Evolutionary conservation across 768 basidiomycete species (phyloP).

Genomic region (Amanita inopinata): DNA sequence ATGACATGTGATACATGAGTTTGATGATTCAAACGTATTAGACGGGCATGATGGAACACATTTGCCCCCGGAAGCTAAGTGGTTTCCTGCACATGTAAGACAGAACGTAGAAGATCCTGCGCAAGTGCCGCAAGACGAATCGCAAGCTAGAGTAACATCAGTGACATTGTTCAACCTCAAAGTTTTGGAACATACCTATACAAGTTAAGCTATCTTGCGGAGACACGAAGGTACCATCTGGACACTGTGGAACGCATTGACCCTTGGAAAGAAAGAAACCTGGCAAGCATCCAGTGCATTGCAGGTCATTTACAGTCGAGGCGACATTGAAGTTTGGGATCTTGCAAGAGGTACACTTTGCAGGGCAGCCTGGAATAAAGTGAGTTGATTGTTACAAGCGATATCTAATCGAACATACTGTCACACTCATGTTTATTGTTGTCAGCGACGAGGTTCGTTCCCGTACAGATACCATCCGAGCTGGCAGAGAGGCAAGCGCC

Average conservation of each 20-base stretch:
- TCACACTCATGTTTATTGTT: conserved; percentile 75
- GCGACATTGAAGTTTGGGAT: conserved; percentile 60
- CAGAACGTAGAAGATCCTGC: conserved; percentile 61
- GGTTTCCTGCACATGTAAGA: conserved; percentile 55
- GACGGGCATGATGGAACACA: conserved; percentile 68
- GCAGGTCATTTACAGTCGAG: conserved; percentile 53
- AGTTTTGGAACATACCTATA: conserved; percentile 27
- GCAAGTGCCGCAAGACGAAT: conserved; percentile 65
- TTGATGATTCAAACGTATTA: conserved; percentile 54
- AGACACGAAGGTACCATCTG: conserved; percentile 63
- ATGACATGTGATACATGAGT: conserved; percentile 65
- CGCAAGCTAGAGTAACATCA: conserved; percentile 38
- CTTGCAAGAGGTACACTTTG: conserved; percentile 66
- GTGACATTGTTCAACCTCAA: not conserved
- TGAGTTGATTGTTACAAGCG: conserved; percentile 5
- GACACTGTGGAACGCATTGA: conserved; percentile 59
- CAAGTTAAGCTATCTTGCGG: conserved; percentile 68
- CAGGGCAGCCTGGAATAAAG: conserved; percentile 48
- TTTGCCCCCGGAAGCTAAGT: conserved; percentile 59
- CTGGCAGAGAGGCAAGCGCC: conserved; percentile 61
- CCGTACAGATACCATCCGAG: conserved; percentile 59
- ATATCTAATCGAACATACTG: conserved; percentile 31
- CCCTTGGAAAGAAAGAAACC: conserved; percentile 69
- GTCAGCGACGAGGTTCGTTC: conserved; percentile 60
- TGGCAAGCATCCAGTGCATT: conserved; percentile 72